Percentiles rank a stretch among this genome's conserved stretches.
phyloP scores from a whole-genome alignment of 1,284 basidiomycete genomes.

The Apiotrichum siamense region DNA sequence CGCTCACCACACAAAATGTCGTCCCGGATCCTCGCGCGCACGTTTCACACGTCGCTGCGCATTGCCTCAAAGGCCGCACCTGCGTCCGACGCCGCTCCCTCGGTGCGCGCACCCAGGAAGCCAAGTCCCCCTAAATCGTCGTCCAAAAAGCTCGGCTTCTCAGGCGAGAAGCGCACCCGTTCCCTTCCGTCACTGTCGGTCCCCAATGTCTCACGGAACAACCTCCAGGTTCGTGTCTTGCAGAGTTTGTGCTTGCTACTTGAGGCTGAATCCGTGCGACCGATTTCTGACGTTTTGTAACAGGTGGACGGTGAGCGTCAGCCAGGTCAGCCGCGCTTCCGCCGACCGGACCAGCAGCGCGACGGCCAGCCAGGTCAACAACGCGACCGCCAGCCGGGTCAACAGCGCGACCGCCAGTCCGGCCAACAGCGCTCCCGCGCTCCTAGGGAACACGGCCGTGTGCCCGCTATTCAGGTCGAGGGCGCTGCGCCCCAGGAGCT shows the following conservation, averaged over 20 bases:
- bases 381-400: neutral
- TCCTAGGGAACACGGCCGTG: too few relatives aligned
- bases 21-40: slow-evolving; percentile 5
- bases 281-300: too few relatives aligned
- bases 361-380: neutral
- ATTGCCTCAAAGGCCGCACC: neutral
- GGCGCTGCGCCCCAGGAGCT: too few relatives aligned
- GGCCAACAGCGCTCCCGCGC: too few relatives aligned
- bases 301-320: too few relatives aligned
- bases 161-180: slow-evolving; percentile 5
- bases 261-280: too few relatives aligned
- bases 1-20: slow-evolving; percentile 9
- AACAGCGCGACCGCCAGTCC: neutral
- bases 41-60: slow-evolving; percentile 6
- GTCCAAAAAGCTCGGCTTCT: slow-evolving; percentile 3
- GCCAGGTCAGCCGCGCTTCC: too few relatives aligned
- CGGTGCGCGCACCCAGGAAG: neutral
- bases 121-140: neutral
- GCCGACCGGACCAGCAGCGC: too few relatives aligned
- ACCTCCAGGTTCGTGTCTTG: neutral
- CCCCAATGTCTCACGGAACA: neutral
- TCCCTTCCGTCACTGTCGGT: slow-evolving; percentile 6
- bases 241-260: too few relatives aligned
- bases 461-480: too few relatives aligned
- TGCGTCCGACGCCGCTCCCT: neutral